Percentiles rank a stretch among this genome's conserved stretches.
Evolutionary conservation across 176 grass and related monocot species (phyloP).

Genomic region (Aechmea fasciata): DNA sequence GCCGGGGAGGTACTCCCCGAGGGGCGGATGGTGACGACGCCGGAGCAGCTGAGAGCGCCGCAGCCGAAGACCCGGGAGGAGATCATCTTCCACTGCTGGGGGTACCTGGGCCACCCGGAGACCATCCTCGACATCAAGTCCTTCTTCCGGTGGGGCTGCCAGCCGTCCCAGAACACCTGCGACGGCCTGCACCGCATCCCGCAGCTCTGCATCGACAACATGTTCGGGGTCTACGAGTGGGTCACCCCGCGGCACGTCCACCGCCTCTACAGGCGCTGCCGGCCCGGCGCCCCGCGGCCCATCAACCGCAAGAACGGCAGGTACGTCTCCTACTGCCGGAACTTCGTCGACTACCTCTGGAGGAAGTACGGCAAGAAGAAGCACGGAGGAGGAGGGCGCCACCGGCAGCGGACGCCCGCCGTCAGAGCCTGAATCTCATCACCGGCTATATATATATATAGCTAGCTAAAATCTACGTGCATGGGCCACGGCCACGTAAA

Average conservation of each 20-base stretch:
- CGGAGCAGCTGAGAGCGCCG: background rate
- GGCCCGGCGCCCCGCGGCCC: background rate
- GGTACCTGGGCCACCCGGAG: conserved; percentile 4
- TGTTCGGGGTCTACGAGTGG: background rate
- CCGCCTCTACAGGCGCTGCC: background rate
- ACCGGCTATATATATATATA: too few species aligned
- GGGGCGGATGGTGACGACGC: background rate
- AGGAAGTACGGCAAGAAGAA: background rate
- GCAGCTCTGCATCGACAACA: background rate
- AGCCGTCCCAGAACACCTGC: conserved; percentile 15
- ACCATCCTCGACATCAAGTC: conserved; percentile 5
- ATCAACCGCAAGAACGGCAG: background rate
- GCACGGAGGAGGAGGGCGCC: background rate
- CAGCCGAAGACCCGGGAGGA: background rate
- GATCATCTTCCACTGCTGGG: conserved; percentile 9
- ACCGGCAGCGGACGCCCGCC: background rate
- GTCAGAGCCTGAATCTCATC: too few species aligned
- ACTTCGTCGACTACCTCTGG: background rate
- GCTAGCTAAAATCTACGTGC: too few species aligned
- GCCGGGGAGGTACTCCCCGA: background rate
- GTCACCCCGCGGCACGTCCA: background rate
- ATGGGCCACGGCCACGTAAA: too few species aligned
- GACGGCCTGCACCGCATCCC: background rate
- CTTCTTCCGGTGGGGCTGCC: conserved; percentile 20
- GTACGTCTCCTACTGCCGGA: background rate